Base-by-base conservation (phyloP, 306 rosid species). In the Dryas octopetala region DNA sequence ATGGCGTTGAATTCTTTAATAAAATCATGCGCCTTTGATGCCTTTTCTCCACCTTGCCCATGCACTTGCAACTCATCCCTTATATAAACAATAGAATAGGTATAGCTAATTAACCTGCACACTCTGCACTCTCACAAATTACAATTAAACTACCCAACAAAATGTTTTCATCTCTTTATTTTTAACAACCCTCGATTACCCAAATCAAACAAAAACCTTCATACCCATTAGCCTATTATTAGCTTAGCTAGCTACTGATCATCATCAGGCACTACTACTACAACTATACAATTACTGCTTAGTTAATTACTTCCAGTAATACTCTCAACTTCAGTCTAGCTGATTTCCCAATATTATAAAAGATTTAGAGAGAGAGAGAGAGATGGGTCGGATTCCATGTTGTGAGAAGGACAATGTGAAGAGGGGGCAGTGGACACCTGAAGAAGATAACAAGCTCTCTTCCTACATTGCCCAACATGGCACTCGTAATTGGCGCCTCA, bases 1-100 rank as follows among this genome's bases (percentile, higher is more conserved):
- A 83, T 58, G 85, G 97, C 93, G 99, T 95, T 95, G 99, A 90
- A 95, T 90, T 89, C 84, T 95, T 95, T 92, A 92, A 89, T 89
- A 67, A 65, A 83, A 78, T 92, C 99, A 92, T 88, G 97, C 98
- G 63, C 90, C 95, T 94, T 90, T 87, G 90, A 91, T 94, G 68
- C 96, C 78, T 78, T 74, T 76, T 79, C 55, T 28, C 38, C 38
- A 32, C 38, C 38, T 32, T 32, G 38, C 74, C 78, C 86, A 85
- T 80, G 83, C 88, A 82, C 72, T 82, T 66, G 71, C 46, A 53
- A 51, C 79, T 60, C 79, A 19, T 80, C 77, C 82, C 44, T 77
- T 89, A 88, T 93, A 89, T 89, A 91, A 79, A 76, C 59, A 75
- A 52, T 45, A 47, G 19, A 28, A 55, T 43, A 16, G 60, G 66